A percentile compares a stretch with the other conserved stretches of the same genome.
phyloP scores from a whole-genome alignment of 768 basidiomycete genomes.

The Tricholoma furcatifolium region DNA sequence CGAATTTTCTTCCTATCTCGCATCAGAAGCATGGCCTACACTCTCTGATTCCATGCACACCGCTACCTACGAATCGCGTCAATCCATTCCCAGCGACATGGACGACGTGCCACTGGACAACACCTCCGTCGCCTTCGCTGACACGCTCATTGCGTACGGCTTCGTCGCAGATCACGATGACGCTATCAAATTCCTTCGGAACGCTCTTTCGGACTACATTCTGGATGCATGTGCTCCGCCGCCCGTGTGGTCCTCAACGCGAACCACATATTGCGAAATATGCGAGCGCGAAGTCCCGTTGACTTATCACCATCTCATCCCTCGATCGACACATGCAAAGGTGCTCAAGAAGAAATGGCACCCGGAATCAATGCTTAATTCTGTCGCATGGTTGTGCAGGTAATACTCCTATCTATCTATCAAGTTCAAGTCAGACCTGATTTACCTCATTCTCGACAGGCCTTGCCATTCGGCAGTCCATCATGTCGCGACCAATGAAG shows the following conservation, averaged over 20 bases:
- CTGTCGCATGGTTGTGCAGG: slow-evolving; percentile 63
- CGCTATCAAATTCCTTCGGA: slow-evolving; percentile 37
- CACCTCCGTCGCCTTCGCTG: slow-evolving; percentile 41
- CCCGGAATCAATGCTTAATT: slow-evolving; percentile 47
- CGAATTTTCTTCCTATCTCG: slow-evolving; percentile 55
- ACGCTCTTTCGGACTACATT: slow-evolving; percentile 40
- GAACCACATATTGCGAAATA: slow-evolving; percentile 56
- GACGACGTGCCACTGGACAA: slow-evolving; percentile 38
- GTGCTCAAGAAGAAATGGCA: slow-evolving; percentile 61
- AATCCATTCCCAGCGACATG: slow-evolving; percentile 26
- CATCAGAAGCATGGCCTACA: slow-evolving; percentile 45
- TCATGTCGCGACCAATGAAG: slow-evolving; percentile 46
- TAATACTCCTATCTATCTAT: slow-evolving; percentile 16
- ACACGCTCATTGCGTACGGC: slow-evolving; percentile 51
- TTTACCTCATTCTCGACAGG: no score
- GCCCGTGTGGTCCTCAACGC: slow-evolving; percentile 51
- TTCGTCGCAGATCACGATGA: slow-evolving; percentile 41
- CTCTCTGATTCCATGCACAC: slow-evolving; percentile 35
- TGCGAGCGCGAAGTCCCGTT: slow-evolving; percentile 55
- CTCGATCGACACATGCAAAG: slow-evolving; percentile 51
- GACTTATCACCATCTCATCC: slow-evolving; percentile 64
- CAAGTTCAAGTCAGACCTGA: no score
- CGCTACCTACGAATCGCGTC: slow-evolving; percentile 38
- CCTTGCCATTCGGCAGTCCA: slow-evolving; percentile 55
- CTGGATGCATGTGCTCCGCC: slow-evolving; percentile 46